Base-by-base conservation (phyloP, 2,329 filamentous ascomycete genomes). In the Arthrobotrys entomopaga region DNA sequence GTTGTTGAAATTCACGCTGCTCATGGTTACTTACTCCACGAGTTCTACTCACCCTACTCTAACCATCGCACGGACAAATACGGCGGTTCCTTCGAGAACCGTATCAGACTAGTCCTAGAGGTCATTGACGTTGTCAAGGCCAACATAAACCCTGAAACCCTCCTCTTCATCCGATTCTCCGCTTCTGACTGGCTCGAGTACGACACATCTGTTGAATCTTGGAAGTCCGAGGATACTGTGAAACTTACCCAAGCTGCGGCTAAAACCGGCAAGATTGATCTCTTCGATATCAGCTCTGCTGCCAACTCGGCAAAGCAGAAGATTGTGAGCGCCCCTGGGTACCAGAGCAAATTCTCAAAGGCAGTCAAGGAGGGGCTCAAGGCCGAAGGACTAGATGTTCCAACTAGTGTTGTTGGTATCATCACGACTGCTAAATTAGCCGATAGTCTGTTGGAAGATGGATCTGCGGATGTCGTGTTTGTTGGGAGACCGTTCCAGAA, bases 271-370 rank as follows among this genome's bases (percentile, higher is more conserved):
- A 66, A 73, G 2, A 86, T 97, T 49, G 93, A 97, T 80, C 83
- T 96, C 15, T 85, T 97, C 29, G 93, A 97, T 80, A 87, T 96
- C 67, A 92, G 89, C 78, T 89, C 88, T 0, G 92, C 89, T 38
- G 93, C 34, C 66, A 60, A 67, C 76, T 71, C 71, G 72, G 43
- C 29, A 52, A 77, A 63, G 76, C 78, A 75, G 19, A 61, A 49
- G 11, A 76, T 77, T n/a, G 70, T 69, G 29, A 22, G 67, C 1
- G 76, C 78, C 2, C 77, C 76, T 6, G 78, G 76, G 8, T 80
- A 80, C 65, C 79, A 80, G 64, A 77, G 72, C 11, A 76, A 65
- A 46, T 79, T 80, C 22, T 67, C 79, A 1, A 76, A 77, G 49
- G 76, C 73, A 8, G 75, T 80, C 4, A 79, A 78, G 58, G 69